A percentile compares a stretch with the other conserved stretches of the same genome.
Conservation (phyloP, 2,329 filamentous ascomycete genomes). For the Exserohilum turcica region DNA sequence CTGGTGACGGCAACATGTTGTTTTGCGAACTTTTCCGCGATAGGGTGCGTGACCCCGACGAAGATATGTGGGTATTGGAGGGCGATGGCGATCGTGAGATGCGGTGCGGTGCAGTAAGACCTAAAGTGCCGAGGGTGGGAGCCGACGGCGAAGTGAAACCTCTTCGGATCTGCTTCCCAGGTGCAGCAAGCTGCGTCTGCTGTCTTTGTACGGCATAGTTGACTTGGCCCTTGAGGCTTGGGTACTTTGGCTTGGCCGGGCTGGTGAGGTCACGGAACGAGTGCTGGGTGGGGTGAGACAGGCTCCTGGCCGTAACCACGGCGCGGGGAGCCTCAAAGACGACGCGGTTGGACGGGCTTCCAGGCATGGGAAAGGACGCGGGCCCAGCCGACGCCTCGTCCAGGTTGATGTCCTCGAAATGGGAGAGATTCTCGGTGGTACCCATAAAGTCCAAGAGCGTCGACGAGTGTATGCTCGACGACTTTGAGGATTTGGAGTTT, state of each 20-base stretch:
- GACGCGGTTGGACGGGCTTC: slow-evolving; percentile 35
- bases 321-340: slow-evolving; percentile 38
- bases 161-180: slow-evolving; percentile 47
- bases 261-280: slow-evolving; percentile 49
- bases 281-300: slow-evolving; percentile 25
- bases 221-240: slow-evolving; percentile 49
- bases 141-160: slow-evolving; percentile 50
- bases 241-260: slow-evolving; percentile 45
- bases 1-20: slow-evolving; percentile 38
- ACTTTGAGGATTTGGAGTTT: slow-evolving; percentile 86
- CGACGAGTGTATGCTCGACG: slow-evolving; percentile 83
- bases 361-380: slow-evolving; percentile 53
- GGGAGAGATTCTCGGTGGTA: slow-evolving; percentile 68
- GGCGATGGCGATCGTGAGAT: slow-evolving; percentile 47
- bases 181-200: slow-evolving; percentile 46
- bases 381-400: slow-evolving; percentile 60
- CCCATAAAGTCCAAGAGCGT: slow-evolving; percentile 67
- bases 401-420: slow-evolving; percentile 94
- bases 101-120: slow-evolving; percentile 39
- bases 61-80: slow-evolving; percentile 32
- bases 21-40: slow-evolving; percentile 43
- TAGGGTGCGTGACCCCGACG: slow-evolving; percentile 37
- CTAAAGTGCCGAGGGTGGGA: slow-evolving; percentile 40
- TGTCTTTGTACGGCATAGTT: slow-evolving; percentile 36
- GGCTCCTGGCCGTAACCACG: slow-evolving; percentile 22